Base-by-base conservation (phyloP, 257 asterid genomes). In the Solanum sitiens region DNA sequence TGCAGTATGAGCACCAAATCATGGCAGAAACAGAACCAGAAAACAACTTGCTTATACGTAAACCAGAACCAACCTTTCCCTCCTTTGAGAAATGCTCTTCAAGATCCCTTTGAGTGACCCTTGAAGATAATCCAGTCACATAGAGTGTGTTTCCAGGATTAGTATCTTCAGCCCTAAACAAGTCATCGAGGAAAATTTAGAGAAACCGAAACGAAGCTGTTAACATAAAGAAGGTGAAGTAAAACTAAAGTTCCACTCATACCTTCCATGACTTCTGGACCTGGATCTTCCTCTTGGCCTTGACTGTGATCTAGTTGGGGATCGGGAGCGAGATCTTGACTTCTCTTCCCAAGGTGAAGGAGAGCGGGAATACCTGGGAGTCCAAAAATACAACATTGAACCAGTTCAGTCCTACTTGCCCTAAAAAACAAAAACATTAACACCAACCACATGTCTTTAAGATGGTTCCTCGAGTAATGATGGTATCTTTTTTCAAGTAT, bases 81-180 rank as follows among this genome's bases (percentile, higher is more conserved):
- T 97, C 96, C 93, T 94, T 96, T 0, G 98, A 91, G 94, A 96
- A 97, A 91, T 96, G 99, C 89, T 96, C 99, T 92, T 97, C 98
- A 88, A 97, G 99, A 83, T 97, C 99, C 86, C 99, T 94, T 80
- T 95, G 96, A 33, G 98, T 95, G 88, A 96, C 99, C 94, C 99
- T 93, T 15, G 98, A 95, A 67, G 99, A 97, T 71, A 97, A 91
- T 84, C 99, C 99, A 91, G 99, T 97, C 85, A 97, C 97, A 91
- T 97, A 97, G 74, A 95, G 99, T 27, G 96, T 92, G 89, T 93
- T 92, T 83, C 99, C 99, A 20, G 95, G 93, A 92, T 96, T 96
- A 87, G 75, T 82, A 47, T 11, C 93, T 2, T 94, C 96, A 23
- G 84, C 91, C 80, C 88, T 86, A 72, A 47, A 44, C 35, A 72